These are phyloP conservation scores for Citeromyces hawaiiensis DNA, from an alignment of 1,139 yeast genomes.

Conservation along the genomic window DNA sequence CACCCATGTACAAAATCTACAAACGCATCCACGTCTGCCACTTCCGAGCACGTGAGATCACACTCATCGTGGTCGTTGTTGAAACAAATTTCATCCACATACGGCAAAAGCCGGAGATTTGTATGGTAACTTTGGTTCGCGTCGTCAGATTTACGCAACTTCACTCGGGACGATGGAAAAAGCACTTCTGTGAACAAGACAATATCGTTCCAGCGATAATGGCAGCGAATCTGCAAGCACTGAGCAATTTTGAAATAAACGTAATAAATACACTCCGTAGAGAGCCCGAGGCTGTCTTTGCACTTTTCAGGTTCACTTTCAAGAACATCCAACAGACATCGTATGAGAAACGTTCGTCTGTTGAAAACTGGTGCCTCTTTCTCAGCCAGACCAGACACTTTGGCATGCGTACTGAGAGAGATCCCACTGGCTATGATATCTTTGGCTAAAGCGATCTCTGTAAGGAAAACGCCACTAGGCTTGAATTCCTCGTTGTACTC, in stretches of 20 bases:
- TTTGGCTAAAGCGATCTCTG: background rate
- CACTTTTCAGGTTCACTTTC: background rate
- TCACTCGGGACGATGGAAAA: background rate
- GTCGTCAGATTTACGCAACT: background rate
- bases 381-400: background rate
- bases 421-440: background rate
- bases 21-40: slow-evolving; percentile 1
- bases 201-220: background rate
- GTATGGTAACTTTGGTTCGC: background rate
- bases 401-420: slow-evolving; percentile 1
- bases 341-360: background rate
- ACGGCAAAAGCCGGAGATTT: background rate
- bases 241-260: background rate
- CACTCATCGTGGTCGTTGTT: background rate
- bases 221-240: background rate
- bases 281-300: background rate
- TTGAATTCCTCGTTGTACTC: background rate
- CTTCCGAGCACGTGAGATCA: background rate
- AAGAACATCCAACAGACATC: slow-evolving; percentile 1
- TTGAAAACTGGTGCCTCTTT: background rate
- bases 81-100: background rate
- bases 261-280: background rate
- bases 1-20: background rate
- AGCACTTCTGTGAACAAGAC: background rate
- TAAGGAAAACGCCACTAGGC: background rate